Base-by-base conservation (phyloP, 108 stramenopile genomes). In the Hondaea fermentalgiana region DNA sequence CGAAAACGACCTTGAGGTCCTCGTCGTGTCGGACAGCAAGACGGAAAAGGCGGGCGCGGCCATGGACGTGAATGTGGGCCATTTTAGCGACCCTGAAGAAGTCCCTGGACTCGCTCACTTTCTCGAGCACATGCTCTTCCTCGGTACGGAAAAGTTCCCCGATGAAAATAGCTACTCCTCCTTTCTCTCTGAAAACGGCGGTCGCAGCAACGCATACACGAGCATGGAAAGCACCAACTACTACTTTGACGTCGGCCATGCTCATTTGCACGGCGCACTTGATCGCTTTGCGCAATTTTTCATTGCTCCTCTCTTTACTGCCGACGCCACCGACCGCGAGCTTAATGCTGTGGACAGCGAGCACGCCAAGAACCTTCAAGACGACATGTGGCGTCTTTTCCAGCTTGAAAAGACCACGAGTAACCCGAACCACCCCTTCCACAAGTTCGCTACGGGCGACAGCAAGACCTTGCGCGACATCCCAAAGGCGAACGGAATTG, bases 281-380 rank as follows among this genome's bases (percentile, higher is more conserved):
- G 98, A 99, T 60, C 95, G 96, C 90, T 98, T 99, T 91, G 90
- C 95, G 17, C 95, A 96, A 44, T 98, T 98, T 91, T 99, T 99
- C 72, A 93, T 95, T 19, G 89, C 94, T 44, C 99, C 99, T 16
- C 91, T 98, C 21, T 90, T 99, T 93, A 90, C 91, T 2, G 94
- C 94, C 71, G 93, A 92, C n/a, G 92, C 93, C 69, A 96, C 96
- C 6, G 97, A 93, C 44, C 93, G 98, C 57, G 99, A 99, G 92
- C 88, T 99, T 14, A 90, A 95, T 59, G 98, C 98, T 5, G 96
- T 99, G 16, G 97, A 99, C 90, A 96, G 96, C 44, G 99, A 99
- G 91, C 97, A 98, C 91, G 91, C 94, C 60, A 99, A 98, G 89
- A 95, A 96, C 57, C 92, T 96, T 23, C 96, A 96, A n/a, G 93